Percentiles rank a stretch among this genome's conserved stretches.
These are phyloP conservation scores for Acanthamoeba castellanii DNA, from an alignment of 208 protist species.

Conservation along the genomic window DNA sequence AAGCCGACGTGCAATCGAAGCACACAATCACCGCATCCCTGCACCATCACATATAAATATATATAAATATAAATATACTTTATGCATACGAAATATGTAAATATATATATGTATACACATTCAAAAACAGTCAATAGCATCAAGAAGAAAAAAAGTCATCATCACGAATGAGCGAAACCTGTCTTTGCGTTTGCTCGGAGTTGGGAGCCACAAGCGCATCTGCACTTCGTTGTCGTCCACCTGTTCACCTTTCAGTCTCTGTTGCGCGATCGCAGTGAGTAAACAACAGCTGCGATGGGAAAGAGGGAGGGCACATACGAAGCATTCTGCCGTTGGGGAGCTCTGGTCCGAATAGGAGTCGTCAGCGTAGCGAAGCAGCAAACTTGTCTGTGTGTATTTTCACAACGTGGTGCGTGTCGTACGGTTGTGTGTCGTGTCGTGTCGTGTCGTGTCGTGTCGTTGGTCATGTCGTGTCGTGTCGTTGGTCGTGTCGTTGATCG, in stretches of 20 bases:
- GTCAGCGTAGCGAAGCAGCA: neutral
- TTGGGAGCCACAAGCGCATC: neutral
- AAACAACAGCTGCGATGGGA: neutral
- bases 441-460: too few relatives aligned
- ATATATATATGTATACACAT: too few relatives aligned
- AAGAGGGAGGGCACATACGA: neutral
- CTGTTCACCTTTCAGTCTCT: neutral
- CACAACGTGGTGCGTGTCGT: too few relatives aligned
- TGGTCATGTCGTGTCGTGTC: too few relatives aligned
- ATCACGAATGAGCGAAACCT: too few relatives aligned
- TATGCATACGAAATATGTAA: too few relatives aligned
- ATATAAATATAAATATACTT: neutral
- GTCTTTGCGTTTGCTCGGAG: neutral
- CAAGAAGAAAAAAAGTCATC: too few relatives aligned
- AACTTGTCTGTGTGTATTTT: neutral
- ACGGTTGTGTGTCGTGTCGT: too few relatives aligned
- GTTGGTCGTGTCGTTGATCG: too few relatives aligned
- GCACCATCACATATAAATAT: neutral
- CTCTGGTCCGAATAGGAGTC: neutral
- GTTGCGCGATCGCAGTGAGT: neutral
- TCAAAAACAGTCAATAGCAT: too few relatives aligned
- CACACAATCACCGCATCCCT: neutral
- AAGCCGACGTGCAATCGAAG: neutral
- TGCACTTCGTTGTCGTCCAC: neutral
- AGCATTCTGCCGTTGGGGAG: neutral